Conservation (phyloP, 2,329 filamentous ascomycete genomes). For the Beauveria brongniartii region DNA sequence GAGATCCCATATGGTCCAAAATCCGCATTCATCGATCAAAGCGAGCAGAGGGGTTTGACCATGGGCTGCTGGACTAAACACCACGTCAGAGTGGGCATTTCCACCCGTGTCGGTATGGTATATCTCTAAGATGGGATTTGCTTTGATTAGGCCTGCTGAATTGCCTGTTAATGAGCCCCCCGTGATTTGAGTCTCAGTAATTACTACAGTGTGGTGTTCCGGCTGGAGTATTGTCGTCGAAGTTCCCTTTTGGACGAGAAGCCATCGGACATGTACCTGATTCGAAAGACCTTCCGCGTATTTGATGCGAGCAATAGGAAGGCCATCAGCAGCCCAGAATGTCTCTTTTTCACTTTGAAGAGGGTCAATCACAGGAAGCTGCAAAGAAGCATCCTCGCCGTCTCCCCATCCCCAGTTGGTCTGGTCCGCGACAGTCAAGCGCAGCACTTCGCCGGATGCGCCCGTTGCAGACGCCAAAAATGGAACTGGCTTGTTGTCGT, state of each 20-base stretch:
- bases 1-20: slow-evolving; percentile 62
- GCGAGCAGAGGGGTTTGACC: slow-evolving; percentile 52
- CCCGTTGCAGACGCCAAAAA: slow-evolving; percentile 44
- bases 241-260: slow-evolving; percentile 45
- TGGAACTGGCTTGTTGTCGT: slow-evolving; percentile 19
- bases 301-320: slow-evolving; percentile 44
- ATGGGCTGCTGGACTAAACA: slow-evolving; percentile 48
- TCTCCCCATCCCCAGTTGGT: slow-evolving; percentile 48
- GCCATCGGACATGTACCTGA: slow-evolving; percentile 37
- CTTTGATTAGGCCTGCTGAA: slow-evolving; percentile 42
- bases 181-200: slow-evolving; percentile 16
- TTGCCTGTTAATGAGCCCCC: slow-evolving; percentile 14
- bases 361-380: slow-evolving; percentile 35
- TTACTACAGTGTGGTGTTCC: slow-evolving; percentile 34
- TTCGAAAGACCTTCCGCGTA: slow-evolving; percentile 33
- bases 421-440: slow-evolving; percentile 41
- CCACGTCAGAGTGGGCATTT: slow-evolving; percentile 50
- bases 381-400: slow-evolving; percentile 37
- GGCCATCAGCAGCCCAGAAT: slow-evolving; percentile 45
- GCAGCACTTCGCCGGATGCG: slow-evolving; percentile 49
- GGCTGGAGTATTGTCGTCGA: slow-evolving; percentile 46
- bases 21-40: slow-evolving; percentile 56
- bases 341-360: slow-evolving; percentile 37
- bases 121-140: slow-evolving; percentile 48
- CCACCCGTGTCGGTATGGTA: slow-evolving; percentile 44